Conservation (phyloP, 768 basidiomycete species). For the Gloeopeniophorella convolvens region DNA sequence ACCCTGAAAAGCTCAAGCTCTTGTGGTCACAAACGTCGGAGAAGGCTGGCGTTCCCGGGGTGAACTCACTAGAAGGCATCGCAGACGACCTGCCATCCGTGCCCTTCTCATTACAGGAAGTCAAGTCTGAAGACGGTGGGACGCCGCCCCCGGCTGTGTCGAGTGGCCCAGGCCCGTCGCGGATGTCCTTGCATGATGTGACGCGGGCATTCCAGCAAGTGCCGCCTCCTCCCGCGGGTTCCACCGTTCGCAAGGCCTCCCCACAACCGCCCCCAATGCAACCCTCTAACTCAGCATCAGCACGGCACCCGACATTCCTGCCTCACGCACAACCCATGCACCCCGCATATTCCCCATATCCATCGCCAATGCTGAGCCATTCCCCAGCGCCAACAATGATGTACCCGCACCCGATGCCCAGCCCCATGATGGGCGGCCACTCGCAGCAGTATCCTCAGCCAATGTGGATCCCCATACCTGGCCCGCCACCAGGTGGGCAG, state of each 20-base stretch:
- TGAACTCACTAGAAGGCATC: slow-evolving; percentile 81
- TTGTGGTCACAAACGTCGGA: slow-evolving; percentile 78
- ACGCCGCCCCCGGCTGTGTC: slow-evolving; percentile 63
- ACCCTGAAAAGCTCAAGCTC: slow-evolving; percentile 80
- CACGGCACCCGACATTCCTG: slow-evolving; percentile 13
- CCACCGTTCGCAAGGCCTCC: slow-evolving; percentile 39
- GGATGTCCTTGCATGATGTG: slow-evolving; percentile 78
- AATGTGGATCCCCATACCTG: slow-evolving; percentile 51
- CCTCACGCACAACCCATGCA: slow-evolving; percentile 20
- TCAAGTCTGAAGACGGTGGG: slow-evolving; percentile 81
- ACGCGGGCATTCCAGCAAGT: slow-evolving; percentile 86
- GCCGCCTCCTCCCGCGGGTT: slow-evolving; percentile 50
- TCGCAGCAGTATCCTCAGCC: slow-evolving; percentile 53
- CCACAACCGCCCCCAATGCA: slow-evolving; percentile 36
- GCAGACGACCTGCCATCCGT: slow-evolving; percentile 75
- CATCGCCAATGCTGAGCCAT: slow-evolving; percentile 66
- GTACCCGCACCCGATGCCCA: slow-evolving; percentile 57
- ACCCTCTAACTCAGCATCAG: slow-evolving; percentile 3
- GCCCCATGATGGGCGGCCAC: slow-evolving; percentile 58
- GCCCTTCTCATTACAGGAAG: slow-evolving; percentile 77
- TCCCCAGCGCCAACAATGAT: slow-evolving; percentile 62
- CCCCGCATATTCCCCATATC: slow-evolving; percentile 46
- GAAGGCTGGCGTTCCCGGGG: slow-evolving; percentile 55
- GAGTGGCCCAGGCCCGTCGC: slow-evolving; percentile 42
- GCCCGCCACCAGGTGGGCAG: slow-evolving; percentile 41